Percentiles rank a stretch among this genome's conserved stretches.
These are phyloP conservation scores for Pleurotus tuber-regium DNA, from an alignment of 768 basidiomycete genomes.

Conservation along the genomic window DNA sequence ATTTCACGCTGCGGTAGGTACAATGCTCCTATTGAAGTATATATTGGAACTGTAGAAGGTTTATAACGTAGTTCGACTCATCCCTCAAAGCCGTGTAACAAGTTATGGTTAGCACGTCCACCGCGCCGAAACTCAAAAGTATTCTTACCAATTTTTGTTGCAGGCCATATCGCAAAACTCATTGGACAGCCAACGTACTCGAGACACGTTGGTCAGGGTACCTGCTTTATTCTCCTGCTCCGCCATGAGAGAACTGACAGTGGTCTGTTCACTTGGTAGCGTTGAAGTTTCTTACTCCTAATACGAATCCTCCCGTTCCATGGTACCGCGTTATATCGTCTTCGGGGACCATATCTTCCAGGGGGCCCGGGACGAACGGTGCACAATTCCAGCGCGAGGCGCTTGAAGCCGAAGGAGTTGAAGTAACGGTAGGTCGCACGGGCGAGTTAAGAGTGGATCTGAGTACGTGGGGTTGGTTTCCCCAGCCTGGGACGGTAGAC, in stretches of 20 bases:
- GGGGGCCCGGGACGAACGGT: constrained; percentile 80
- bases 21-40: not conserved
- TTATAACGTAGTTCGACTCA: not conserved
- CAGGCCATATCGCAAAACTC: constrained; percentile 79
- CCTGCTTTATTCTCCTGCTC: constrained; percentile 9
- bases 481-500: constrained; percentile 26
- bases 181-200: constrained; percentile 79
- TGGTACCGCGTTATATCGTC: constrained; percentile 80
- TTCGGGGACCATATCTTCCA: constrained; percentile 72
- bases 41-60: not conserved
- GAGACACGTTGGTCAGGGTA: constrained; percentile 82
- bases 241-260: not conserved
- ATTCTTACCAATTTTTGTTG: too few relatives aligned
- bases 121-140: not conserved
- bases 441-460: constrained; percentile 63
- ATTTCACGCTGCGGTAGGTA: constrained; percentile 8
- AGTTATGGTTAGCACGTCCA: not conserved
- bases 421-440: constrained; percentile 55
- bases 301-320: constrained; percentile 63
- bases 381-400: constrained; percentile 74
- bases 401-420: constrained; percentile 79
- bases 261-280: constrained; percentile 39
- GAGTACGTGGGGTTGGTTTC: constrained; percentile 66
- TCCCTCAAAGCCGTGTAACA: not conserved
- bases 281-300: constrained; percentile 69